Evolutionary conservation across 345 rosid species (phyloP), one percentile per base, ranked within the genome.

Genomic region (Toxicodendron radicans): DNA sequence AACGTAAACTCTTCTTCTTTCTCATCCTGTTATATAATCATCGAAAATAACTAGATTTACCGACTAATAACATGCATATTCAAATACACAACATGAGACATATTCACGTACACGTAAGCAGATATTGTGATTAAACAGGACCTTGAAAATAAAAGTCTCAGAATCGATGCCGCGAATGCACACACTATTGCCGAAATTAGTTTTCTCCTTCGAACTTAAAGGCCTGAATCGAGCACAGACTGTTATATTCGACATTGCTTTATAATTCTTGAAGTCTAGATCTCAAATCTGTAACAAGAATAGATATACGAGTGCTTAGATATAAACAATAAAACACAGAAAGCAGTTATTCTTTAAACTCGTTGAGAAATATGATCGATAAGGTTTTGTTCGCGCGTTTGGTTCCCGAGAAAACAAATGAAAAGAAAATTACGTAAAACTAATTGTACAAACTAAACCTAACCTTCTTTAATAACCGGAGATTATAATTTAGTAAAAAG

Each of bases 151-250:
- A 82, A 94, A 92, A 54, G 75, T 81, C 51, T 92, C 94, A 14
- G 78, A 30, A 78, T 88, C 91, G 56, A 90, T 53, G 74, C 77
- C 17, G 43, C 80, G 80, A 83, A 90, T 76, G 79, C 92, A 87
- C 54, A 86, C 79, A 33, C 82, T 71, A 51, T 85, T 89, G 7
- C 86, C 80, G 63, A 54, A 78, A 16, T 85, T 93, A 38, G 74
- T 83, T 71, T 78, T 82, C 87, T 94, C 97, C 74, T 79, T 87
- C 1, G 91, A 75, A 74, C 87, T 92, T 76, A 89, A 60, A 6
- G 98, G 97, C 84, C 98, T 77, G 78, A 94, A 89, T 54, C 98
- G 91, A 66, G 87, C 88, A 62, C 96, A 94, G 17, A 94, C 93
- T 3, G 93, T 89, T 48, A 90, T 73, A 61, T 83, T 92, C 32